Evolutionary conservation across 2,329 filamentous ascomycete genomes (phyloP).

Genomic region (Xylariaceae sp.): DNA sequence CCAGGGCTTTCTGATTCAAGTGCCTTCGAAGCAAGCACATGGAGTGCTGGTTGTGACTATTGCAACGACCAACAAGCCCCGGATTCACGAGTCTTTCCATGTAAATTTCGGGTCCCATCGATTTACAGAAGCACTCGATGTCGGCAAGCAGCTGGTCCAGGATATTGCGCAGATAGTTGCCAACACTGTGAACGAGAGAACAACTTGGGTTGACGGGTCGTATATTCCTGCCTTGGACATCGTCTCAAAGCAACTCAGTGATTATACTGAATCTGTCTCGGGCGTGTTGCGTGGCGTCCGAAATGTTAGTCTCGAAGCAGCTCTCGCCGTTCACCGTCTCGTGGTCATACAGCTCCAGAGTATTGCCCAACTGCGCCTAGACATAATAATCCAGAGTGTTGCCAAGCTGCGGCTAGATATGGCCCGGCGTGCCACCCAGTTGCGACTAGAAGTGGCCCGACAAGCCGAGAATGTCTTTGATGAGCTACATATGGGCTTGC

Average conservation of each 20-base stretch:
- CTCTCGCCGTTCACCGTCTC: constrained; percentile 20
- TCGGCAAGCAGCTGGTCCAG: constrained; percentile 37
- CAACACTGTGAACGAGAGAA: constrained; percentile 36
- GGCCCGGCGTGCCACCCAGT: constrained; percentile 28
- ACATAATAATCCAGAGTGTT: constrained; percentile 23
- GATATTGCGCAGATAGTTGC: constrained; percentile 39
- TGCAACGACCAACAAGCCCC: constrained; percentile 53
- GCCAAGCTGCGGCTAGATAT: constrained; percentile 33
- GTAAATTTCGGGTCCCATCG: constrained; percentile 53
- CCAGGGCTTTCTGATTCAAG: constrained; percentile 48
- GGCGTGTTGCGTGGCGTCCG: constrained; percentile 28
- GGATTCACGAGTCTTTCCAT: constrained; percentile 55
- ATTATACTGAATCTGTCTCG: constrained; percentile 29
- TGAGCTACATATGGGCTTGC: constrained; percentile 41
- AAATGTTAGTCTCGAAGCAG: constrained; percentile 23
- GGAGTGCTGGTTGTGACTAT: constrained; percentile 55
- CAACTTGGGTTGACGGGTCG: constrained; percentile 32
- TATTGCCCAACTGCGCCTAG: constrained; percentile 14
- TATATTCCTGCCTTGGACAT: constrained; percentile 31
- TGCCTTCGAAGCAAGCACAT: constrained; percentile 50
- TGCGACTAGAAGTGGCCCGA: constrained; percentile 32
- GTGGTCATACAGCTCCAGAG: constrained; percentile 26
- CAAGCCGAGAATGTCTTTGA: constrained; percentile 35
- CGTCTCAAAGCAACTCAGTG: constrained; percentile 31
- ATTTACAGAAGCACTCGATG: constrained; percentile 41